Conservation (phyloP, 2,329 filamentous ascomycete genomes). For the Colletotrichum liriopes region DNA sequence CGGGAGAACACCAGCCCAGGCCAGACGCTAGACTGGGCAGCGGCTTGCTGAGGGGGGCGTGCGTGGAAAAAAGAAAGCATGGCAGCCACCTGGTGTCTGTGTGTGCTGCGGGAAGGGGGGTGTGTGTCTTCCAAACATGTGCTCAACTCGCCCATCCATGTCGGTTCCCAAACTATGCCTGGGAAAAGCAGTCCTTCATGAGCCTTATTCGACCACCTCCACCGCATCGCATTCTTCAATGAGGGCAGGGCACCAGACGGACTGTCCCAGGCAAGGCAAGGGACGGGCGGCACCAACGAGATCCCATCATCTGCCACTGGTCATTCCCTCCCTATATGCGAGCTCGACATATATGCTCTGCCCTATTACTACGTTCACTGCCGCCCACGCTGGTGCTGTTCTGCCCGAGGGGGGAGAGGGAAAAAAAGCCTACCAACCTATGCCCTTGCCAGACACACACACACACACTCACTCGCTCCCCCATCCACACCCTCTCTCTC, state of each 20-base stretch:
- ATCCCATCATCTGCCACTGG: slow-evolving; percentile 35
- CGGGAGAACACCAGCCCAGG: slow-evolving; percentile 39
- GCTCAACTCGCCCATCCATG: slow-evolving; percentile 40
- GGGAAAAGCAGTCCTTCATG: slow-evolving; percentile 38
- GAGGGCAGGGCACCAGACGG: slow-evolving; percentile 39
- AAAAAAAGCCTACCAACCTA: slow-evolving; percentile 33
- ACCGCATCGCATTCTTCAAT: slow-evolving; percentile 44
- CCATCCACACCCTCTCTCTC: slow-evolving; percentile 15
- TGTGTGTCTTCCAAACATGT: slow-evolving; percentile 42
- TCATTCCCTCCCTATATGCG: slow-evolving; percentile 40
- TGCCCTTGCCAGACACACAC: slow-evolving; percentile 40
- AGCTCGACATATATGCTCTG: slow-evolving; percentile 39
- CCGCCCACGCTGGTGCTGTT: slow-evolving; percentile 15
- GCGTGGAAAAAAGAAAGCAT: slow-evolving; percentile 39
- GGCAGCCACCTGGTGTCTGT: slow-evolving; percentile 41
- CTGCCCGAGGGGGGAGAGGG: neutral
- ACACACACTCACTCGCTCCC: slow-evolving; percentile 9
- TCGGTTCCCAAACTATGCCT: slow-evolving; percentile 42
- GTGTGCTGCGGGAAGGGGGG: slow-evolving; percentile 31
- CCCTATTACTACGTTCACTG: slow-evolving; percentile 39
- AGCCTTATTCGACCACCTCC: slow-evolving; percentile 42
- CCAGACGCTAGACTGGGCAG: slow-evolving; percentile 33
- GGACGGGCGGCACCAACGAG: slow-evolving; percentile 37
- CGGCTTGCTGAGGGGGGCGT: slow-evolving; percentile 23
- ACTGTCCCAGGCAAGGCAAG: slow-evolving; percentile 38